phyloP scores from a whole-genome alignment of 169 alveolate genomes.

The Plasmodium knowlesi region DNA sequence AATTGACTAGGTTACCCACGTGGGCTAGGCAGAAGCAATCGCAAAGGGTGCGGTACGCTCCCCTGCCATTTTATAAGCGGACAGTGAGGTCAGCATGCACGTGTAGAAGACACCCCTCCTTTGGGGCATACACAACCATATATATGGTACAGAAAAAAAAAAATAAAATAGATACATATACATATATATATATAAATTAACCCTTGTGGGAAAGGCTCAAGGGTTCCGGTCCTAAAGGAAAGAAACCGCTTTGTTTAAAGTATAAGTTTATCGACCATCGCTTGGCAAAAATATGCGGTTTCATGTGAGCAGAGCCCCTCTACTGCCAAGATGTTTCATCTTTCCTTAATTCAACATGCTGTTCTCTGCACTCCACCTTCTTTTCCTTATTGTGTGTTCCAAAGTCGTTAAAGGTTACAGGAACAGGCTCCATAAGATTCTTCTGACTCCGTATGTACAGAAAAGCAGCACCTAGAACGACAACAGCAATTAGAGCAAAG shows the following conservation, averaged over 20 bases:
- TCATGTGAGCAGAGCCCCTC: background rate
- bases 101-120: background rate
- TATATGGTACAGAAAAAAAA: background rate
- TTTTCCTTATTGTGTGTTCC: background rate
- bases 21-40: background rate
- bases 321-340: slow-evolving; percentile 25
- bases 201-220: background rate
- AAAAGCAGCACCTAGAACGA: background rate
- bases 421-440: background rate
- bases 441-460: background rate
- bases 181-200: too few relatives aligned
- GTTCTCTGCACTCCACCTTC: slow-evolving; percentile 6
- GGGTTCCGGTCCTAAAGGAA: background rate
- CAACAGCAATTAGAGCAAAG: background rate
- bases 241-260: background rate
- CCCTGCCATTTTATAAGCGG: background rate
- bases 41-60: background rate
- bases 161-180: too few relatives aligned
- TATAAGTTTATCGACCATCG: background rate
- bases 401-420: slow-evolving; percentile 12
- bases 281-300: background rate
- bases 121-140: background rate
- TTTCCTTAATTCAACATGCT: background rate
- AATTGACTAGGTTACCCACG: background rate
- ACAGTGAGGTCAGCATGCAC: background rate